phyloP scores from a whole-genome alignment of 345 rosid genomes.

The Pistacia integerrima region DNA sequence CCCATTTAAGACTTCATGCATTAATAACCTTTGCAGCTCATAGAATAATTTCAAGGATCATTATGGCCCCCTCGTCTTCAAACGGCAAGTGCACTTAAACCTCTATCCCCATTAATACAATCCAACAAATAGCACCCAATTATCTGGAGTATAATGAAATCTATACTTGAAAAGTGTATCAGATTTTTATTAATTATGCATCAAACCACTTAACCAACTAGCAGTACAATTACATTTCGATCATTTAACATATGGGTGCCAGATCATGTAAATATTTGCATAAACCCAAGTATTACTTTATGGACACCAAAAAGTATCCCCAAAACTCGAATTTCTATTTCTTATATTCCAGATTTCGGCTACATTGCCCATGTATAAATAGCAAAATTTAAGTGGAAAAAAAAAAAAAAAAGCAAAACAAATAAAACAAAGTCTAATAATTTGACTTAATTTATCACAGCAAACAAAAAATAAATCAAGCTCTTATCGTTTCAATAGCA shows the following conservation, averaged over 20 bases:
- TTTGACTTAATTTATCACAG: not conserved
- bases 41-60: not conserved
- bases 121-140: no score
- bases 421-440: no score
- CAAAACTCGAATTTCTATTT: not conserved
- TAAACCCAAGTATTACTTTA: not conserved
- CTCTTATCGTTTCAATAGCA: not conserved
- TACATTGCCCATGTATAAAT: not conserved
- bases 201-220: not conserved
- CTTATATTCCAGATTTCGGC: not conserved
- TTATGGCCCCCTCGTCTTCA: no score
- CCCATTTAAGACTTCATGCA: not conserved
- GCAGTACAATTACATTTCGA: not conserved
- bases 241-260: not conserved
- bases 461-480: not conserved
- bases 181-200: not conserved
- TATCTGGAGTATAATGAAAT: no score
- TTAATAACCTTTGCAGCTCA: not conserved
- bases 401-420: not conserved
- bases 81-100: not conserved
- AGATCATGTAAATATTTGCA: not conserved
- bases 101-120: not conserved
- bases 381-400: not conserved
- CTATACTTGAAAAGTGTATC: no score
- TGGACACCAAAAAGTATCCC: no score